These are phyloP conservation scores for Cryomyces minteri DNA, from an alignment of 495 filamentous ascomycete species.

Conservation along the genomic window DNA sequence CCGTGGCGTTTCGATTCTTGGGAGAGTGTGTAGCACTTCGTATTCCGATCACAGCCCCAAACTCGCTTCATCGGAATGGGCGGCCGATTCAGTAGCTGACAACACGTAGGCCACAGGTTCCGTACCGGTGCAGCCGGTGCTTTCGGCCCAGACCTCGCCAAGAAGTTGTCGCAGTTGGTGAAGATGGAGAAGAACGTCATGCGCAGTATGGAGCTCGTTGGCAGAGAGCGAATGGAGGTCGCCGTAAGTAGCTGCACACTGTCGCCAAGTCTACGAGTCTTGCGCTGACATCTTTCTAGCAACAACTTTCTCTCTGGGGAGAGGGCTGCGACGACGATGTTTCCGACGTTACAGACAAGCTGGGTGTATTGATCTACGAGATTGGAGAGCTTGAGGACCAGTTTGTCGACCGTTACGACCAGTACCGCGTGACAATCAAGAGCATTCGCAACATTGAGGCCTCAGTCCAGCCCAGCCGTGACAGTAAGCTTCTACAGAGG, in stretches of 20 bases:
- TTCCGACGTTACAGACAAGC: slow-evolving; percentile 96
- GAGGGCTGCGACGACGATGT: slow-evolving; percentile 94
- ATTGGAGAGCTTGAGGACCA: slow-evolving; percentile 97
- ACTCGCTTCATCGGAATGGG: too few species aligned
- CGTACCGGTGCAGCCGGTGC: slow-evolving; percentile 79
- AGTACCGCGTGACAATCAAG: slow-evolving; percentile 98
- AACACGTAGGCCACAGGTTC: slow-evolving; percentile 65
- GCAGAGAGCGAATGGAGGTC: slow-evolving; percentile 92
- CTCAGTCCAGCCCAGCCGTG: slow-evolving; percentile 91
- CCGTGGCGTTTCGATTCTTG: too few species aligned
- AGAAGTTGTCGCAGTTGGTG: slow-evolving; percentile 92
- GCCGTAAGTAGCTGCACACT: slow-evolving; percentile 41
- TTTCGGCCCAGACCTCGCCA: slow-evolving; percentile 89
- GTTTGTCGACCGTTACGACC: slow-evolving; percentile 95
- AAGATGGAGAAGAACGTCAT: slow-evolving; percentile 99
- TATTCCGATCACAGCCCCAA: too few species aligned
- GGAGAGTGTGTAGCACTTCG: too few species aligned
- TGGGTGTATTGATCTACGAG: slow-evolving; percentile 94
- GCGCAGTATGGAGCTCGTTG: slow-evolving; percentile 91
- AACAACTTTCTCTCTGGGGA: slow-evolving; percentile 98
- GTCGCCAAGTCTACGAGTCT: slow-evolving; percentile 6
- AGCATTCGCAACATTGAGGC: slow-evolving; percentile 98
- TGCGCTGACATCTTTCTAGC: slow-evolving; percentile 29
- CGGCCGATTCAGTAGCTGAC: too few species aligned
- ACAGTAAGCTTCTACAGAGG: slow-evolving; percentile 42